phyloP scores from a whole-genome alignment of 306 rosid species.

The Fragaria iinumae region DNA sequence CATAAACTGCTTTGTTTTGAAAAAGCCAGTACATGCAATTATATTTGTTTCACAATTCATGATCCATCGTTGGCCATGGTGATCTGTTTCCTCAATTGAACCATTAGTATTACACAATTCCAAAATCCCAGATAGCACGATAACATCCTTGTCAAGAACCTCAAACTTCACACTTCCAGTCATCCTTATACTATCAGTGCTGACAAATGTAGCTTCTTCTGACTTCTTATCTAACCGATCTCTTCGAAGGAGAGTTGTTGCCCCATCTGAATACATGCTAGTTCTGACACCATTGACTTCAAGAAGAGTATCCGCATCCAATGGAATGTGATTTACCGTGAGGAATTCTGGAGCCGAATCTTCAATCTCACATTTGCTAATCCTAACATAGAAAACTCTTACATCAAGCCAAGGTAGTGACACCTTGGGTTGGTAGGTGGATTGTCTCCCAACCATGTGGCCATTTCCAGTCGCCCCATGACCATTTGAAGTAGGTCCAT shows the following conservation, averaged over 20 bases:
- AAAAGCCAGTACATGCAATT: conserved; percentile 42
- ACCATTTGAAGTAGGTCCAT: conserved; percentile 34
- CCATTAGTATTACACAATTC: conserved; percentile 47
- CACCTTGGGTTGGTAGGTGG: conserved; percentile 46
- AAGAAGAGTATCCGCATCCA: conserved; percentile 67
- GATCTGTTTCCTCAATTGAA: conserved; percentile 32
- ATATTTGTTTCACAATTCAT: conserved; percentile 61
- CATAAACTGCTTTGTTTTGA: conserved; percentile 47
- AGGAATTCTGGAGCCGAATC: conserved; percentile 64
- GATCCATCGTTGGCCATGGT: conserved; percentile 53
- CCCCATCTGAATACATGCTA: conserved; percentile 56
- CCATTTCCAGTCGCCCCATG: conserved; percentile 51
- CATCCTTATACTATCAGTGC: conserved; percentile 77
- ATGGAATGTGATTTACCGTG: conserved; percentile 61
- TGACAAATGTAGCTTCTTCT: conserved; percentile 77
- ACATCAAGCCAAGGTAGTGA: conserved; percentile 75
- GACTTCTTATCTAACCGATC: conserved; percentile 73
- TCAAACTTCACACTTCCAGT: conserved; percentile 75
- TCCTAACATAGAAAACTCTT: conserved; percentile 70
- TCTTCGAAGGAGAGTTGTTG: conserved; percentile 57
- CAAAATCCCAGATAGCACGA: conserved; percentile 62
- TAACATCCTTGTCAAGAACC: conserved; percentile 61
- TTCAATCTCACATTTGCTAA: conserved; percentile 69
- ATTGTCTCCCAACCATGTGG: conserved; percentile 42
- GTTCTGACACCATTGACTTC: conserved; percentile 76